These are phyloP conservation scores for Capronia americana DNA, from an alignment of 2,329 filamentous ascomycete genomes.

Conservation along the genomic window DNA sequence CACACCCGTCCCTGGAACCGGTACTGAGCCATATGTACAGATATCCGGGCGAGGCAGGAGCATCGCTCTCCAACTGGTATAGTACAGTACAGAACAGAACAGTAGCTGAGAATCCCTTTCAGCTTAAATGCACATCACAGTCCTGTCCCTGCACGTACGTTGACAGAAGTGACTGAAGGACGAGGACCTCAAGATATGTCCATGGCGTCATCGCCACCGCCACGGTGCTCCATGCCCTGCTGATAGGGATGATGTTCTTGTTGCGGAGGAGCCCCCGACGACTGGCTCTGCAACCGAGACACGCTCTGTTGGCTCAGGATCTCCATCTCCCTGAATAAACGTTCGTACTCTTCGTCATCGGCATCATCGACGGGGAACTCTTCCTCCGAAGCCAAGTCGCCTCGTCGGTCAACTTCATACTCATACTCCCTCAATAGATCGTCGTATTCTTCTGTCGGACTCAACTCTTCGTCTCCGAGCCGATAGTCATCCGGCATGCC, in stretches of 20 bases:
- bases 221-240: background rate
- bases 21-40: no score
- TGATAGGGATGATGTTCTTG: conserved; percentile 5
- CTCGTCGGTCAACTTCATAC: background rate
- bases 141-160: background rate
- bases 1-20: no score
- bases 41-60: background rate
- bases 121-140: background rate
- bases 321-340: conserved; percentile 71
- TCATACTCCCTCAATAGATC: conserved; percentile 31
- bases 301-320: conserved; percentile 56
- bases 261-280: background rate
- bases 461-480: conserved; percentile 23
- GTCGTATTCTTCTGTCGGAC: conserved; percentile 35
- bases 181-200: background rate
- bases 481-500: background rate
- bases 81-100: background rate
- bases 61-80: background rate
- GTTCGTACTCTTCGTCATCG: conserved; percentile 67
- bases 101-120: background rate
- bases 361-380: conserved; percentile 37
- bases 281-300: background rate
- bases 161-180: background rate
- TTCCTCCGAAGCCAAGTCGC: conserved; percentile 4
- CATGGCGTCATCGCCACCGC: background rate